These are phyloP conservation scores for Nigrospora oryzae DNA, from an alignment of 2,329 filamentous ascomycete genomes.

Conservation along the genomic window DNA sequence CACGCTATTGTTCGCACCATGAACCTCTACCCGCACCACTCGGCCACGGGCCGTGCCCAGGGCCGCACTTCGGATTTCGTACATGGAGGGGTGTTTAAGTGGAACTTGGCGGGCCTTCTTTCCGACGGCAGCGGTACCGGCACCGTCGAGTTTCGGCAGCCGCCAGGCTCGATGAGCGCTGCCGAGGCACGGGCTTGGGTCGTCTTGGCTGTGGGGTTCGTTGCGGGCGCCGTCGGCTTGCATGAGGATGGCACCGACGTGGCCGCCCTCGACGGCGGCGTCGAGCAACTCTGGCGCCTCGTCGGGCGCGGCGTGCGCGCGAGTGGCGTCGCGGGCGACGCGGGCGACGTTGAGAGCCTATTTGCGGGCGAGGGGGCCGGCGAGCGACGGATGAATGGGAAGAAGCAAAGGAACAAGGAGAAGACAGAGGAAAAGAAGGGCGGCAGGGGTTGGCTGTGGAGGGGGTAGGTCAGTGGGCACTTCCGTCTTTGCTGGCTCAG, in stretches of 20 bases:
- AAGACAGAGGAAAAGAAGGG: no score
- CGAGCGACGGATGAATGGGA: not conserved
- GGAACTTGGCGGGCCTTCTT: conserved; percentile 25
- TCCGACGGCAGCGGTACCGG: conserved; percentile 8
- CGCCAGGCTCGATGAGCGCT: conserved; percentile 18
- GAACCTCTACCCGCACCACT: conserved; percentile 21
- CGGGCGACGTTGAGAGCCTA: not conserved
- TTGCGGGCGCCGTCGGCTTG: conserved; percentile 66
- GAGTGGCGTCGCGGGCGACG: not conserved
- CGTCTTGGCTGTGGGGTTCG: conserved; percentile 27
- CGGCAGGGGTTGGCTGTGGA: no score
- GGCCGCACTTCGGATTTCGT: conserved; percentile 24
- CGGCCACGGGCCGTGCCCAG: conserved; percentile 19
- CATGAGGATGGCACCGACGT: conserved; percentile 51
- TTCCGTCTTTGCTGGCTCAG: no score
- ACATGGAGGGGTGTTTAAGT: conserved; percentile 29
- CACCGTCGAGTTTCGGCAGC: conserved; percentile 28
- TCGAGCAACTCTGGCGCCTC: conserved; percentile 1
- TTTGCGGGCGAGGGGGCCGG: not conserved
- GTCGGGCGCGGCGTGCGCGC: not conserved
- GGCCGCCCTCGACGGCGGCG: not conserved
- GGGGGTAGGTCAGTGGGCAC: no score
- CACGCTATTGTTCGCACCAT: conserved; percentile 17
- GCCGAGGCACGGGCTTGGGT: conserved; percentile 23
- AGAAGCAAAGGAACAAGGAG: no score